These are phyloP conservation scores for Penicillium verrucosum DNA, from an alignment of 2,329 filamentous ascomycete species.

Conservation along the genomic window DNA sequence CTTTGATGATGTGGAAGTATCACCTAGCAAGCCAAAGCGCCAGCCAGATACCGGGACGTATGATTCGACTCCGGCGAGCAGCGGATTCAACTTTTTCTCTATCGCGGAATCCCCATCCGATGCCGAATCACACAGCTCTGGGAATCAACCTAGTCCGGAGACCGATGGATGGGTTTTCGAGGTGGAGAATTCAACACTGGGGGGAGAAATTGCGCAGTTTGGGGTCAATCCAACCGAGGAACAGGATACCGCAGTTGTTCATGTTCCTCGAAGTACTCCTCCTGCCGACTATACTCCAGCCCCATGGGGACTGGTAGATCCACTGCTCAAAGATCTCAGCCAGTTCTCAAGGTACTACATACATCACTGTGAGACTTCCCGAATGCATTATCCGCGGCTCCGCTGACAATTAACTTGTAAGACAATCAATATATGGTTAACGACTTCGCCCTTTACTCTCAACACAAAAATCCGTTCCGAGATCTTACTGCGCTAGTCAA, in stretches of 20 bases:
- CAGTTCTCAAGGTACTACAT: conserved; percentile 47
- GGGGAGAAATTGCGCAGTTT: neutral
- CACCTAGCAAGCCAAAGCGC: neutral
- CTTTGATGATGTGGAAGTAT: conserved; percentile 41
- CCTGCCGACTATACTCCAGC: conserved; percentile 27
- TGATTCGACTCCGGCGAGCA: neutral
- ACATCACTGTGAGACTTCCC: conserved; percentile 40
- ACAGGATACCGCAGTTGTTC: conserved; percentile 14
- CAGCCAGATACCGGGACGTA: neutral
- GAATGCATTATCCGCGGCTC: neutral
- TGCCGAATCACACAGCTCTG: conserved; percentile 17
- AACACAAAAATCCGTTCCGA: conserved; percentile 48
- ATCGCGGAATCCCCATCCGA: conserved; percentile 14
- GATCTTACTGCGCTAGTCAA: conserved; percentile 48
- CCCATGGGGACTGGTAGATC: conserved; percentile 45
- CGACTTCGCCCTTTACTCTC: conserved; percentile 49
- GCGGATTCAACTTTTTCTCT: conserved; percentile 10
- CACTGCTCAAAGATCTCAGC: conserved; percentile 47
- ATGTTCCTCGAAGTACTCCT: conserved; percentile 8
- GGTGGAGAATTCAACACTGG: neutral
- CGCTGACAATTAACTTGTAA: conserved; percentile 21
- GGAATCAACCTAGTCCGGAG: conserved; percentile 16
- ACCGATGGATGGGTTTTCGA: conserved; percentile 15
- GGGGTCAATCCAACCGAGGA: conserved; percentile 1
- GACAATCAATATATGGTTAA: conserved; percentile 41